phyloP scores from a whole-genome alignment of 495 filamentous ascomycete genomes.

The Penicillium bialowiezense region DNA sequence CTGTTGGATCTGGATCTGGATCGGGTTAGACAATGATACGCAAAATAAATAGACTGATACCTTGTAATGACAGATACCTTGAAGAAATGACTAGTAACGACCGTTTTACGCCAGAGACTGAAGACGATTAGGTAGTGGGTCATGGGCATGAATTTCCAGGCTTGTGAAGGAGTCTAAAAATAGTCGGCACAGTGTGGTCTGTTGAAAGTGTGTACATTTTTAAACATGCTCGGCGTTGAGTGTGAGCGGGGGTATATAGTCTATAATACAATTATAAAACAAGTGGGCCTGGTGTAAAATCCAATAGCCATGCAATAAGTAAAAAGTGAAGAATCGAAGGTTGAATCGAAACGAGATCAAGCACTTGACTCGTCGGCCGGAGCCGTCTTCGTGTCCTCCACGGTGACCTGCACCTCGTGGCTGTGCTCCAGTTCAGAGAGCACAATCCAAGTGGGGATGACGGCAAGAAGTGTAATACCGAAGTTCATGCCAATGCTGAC shows the following conservation, averaged over 20 bases:
- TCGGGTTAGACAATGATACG: background rate
- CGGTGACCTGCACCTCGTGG: slow-evolving; percentile 30
- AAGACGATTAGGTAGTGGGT: background rate
- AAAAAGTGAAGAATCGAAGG: background rate
- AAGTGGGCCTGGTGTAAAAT: background rate
- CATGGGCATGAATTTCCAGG: background rate
- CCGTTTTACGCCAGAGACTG: too few relatives aligned
- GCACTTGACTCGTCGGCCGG: slow-evolving; percentile 2
- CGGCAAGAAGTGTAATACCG: slow-evolving; percentile 28
- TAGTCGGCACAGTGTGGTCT: background rate
- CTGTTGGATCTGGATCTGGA: too few relatives aligned
- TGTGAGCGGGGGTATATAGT: slow-evolving; percentile 9
- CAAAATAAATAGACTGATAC: background rate
- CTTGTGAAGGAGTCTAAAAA: background rate
- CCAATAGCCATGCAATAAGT: slow-evolving; percentile 2
- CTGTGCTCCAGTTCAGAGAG: slow-evolving; percentile 32
- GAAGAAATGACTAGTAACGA: too few relatives aligned
- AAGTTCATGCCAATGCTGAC: slow-evolving; percentile 36
- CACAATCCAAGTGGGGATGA: slow-evolving; percentile 35
- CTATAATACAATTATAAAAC: slow-evolving; percentile 5
- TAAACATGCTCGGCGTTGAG: slow-evolving; percentile 11
- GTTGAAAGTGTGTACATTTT: slow-evolving; percentile 3
- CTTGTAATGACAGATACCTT: background rate
- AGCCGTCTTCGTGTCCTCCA: slow-evolving; percentile 17
- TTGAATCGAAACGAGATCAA: background rate